Evolutionary conservation across 768 basidiomycete species (phyloP).

Genomic region (Tricholoma bakamatsutake): DNA sequence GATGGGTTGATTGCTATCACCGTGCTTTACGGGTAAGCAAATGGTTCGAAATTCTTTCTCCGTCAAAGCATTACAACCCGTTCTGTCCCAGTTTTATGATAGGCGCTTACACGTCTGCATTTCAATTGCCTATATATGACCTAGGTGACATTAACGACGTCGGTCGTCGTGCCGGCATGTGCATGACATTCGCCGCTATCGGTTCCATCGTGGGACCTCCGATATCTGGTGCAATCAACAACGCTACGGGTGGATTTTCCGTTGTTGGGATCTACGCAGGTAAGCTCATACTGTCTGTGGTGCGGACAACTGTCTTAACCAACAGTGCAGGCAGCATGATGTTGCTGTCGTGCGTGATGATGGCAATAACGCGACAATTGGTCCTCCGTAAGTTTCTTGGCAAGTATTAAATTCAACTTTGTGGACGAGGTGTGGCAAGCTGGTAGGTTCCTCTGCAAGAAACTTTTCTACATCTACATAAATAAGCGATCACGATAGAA

Average conservation of each 20-base stretch:
- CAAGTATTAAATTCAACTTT: constrained; percentile 26
- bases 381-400: constrained; percentile 33
- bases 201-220: constrained; percentile 58
- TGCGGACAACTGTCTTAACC: neutral
- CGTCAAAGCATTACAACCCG: too few relatives aligned
- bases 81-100: constrained; percentile 33
- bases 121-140: constrained; percentile 39
- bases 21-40: constrained; percentile 50
- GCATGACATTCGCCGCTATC: constrained; percentile 43
- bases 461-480: neutral
- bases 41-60: too few relatives aligned
- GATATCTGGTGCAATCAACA: constrained; percentile 54
- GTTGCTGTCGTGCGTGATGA: constrained; percentile 34
- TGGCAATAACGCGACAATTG: constrained; percentile 35
- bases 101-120: constrained; percentile 43
- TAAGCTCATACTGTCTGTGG: constrained; percentile 9
- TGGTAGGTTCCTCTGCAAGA: neutral
- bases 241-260: constrained; percentile 37
- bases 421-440: neutral
- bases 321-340: constrained; percentile 26
- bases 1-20: constrained; percentile 40
- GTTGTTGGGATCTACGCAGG: constrained; percentile 48
- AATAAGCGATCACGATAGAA: neutral
- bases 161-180: constrained; percentile 52
- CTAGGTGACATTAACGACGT: constrained; percentile 50